A percentile compares a stretch with the other conserved stretches of the same genome.
phyloP scores from a whole-genome alignment of 108 stramenopile species.

The Nannochloropsis gaditana region DNA sequence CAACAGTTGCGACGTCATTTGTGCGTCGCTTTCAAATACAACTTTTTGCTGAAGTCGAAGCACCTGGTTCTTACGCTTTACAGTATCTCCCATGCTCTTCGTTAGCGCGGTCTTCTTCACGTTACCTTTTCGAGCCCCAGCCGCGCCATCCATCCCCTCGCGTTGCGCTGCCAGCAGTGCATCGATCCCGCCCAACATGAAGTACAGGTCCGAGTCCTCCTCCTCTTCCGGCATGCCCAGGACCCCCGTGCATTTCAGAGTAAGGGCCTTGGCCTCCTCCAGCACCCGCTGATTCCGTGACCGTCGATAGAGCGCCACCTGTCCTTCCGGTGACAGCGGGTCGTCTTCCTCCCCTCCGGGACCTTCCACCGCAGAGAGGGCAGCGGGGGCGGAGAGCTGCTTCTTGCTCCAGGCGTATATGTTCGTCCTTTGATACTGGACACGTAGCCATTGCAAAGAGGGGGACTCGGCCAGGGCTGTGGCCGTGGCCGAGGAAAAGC shows the following conservation, averaged over 20 bases:
- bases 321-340: constrained; percentile 10
- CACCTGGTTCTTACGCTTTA: constrained; percentile 41
- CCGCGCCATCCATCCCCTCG: constrained; percentile 19
- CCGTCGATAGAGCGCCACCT: constrained; percentile 59
- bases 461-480: neutral
- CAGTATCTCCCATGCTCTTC: neutral
- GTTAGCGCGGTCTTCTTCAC: too few relatives aligned
- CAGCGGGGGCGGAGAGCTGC: neutral
- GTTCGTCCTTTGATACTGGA: neutral
- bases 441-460: neutral
- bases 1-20: constrained; percentile 65
- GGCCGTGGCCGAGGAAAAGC: neutral
- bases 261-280: constrained; percentile 50
- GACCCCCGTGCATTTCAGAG: neutral
- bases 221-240: constrained; percentile 19
- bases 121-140: too few relatives aligned
- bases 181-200: neutral
- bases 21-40: constrained; percentile 61
- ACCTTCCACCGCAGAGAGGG: neutral
- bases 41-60: constrained; percentile 64
- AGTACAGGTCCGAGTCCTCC: neutral
- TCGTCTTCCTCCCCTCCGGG: constrained; percentile 12
- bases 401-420: neutral
- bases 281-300: constrained; percentile 60
- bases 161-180: neutral